These are phyloP conservation scores for Penicillium mononematosum DNA, from an alignment of 495 filamentous ascomycete species.

Conservation along the genomic window DNA sequence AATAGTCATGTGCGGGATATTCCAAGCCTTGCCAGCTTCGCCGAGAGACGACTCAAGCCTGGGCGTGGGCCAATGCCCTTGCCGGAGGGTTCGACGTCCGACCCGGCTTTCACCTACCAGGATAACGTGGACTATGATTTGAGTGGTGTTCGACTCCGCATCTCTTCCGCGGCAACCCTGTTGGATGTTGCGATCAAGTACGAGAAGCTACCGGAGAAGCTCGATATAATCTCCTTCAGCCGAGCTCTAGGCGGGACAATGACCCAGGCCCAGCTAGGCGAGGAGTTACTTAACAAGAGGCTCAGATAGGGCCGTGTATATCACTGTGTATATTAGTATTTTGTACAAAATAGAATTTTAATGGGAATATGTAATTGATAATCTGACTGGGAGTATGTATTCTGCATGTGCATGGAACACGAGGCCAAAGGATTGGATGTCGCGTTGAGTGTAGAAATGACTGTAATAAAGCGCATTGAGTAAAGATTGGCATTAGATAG, in stretches of 20 bases:
- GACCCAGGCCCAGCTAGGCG: conserved; percentile 29
- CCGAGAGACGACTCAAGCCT: conserved; percentile 32
- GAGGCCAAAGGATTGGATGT: conserved; percentile 18
- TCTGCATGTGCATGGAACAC: conserved; percentile 7
- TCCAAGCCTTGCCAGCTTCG: conserved; percentile 34
- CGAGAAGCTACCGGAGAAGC: conserved; percentile 18
- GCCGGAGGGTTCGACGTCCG: conserved; percentile 13
- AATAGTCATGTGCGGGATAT: conserved; percentile 36
- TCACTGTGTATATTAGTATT: neutral
- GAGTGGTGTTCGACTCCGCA: conserved; percentile 25
- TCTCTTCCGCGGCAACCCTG: conserved; percentile 22
- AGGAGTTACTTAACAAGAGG: neutral
- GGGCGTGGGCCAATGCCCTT: conserved; percentile 26
- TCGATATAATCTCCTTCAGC: conserved; percentile 25
- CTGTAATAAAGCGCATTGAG: too few species aligned
- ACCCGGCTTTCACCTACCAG: conserved; percentile 31
- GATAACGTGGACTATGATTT: conserved; percentile 43
- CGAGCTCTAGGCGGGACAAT: conserved; percentile 38
- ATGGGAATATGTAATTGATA: neutral
- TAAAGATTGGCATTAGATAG: too few species aligned
- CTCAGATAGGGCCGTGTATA: neutral
- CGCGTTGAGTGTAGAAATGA: too few species aligned
- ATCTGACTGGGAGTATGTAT: neutral
- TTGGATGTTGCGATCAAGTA: conserved; percentile 40
- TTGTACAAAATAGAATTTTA: neutral